Evolutionary conservation across 2,329 filamentous ascomycete species (phyloP).

Genomic region (Fusarium sp.): DNA sequence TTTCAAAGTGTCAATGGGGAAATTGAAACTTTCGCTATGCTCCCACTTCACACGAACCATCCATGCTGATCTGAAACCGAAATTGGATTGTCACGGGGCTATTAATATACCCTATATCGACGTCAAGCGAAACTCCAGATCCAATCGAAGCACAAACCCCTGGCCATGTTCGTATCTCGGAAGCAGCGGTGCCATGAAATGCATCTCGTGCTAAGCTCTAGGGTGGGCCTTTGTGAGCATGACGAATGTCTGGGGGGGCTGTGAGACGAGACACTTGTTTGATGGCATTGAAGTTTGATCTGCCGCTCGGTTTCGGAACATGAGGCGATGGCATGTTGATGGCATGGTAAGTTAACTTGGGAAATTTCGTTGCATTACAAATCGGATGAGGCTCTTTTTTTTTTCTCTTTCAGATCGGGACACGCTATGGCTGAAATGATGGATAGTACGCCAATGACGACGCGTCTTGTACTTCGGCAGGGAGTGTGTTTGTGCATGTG

Average conservation of each 20-base stretch:
- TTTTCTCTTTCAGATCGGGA: slow-evolving; percentile 1
- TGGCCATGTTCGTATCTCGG: neutral
- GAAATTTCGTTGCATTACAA: neutral
- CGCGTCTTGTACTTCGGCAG: slow-evolving; percentile 1
- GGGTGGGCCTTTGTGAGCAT: slow-evolving; percentile 2
- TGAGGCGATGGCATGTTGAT: neutral
- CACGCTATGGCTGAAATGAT: slow-evolving; percentile 29
- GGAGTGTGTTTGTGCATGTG: neutral
- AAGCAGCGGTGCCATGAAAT: neutral
- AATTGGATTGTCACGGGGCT: neutral
- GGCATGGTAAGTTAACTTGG: too few species aligned
- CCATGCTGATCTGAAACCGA: neutral
- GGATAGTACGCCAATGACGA: slow-evolving; percentile 18
- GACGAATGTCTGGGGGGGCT: neutral
- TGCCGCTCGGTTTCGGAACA: neutral
- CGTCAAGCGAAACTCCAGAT: neutral
- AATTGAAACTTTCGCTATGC: neutral
- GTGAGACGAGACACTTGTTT: neutral
- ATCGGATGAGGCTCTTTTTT: slow-evolving; percentile 1
- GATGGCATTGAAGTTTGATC: slow-evolving; percentile 1
- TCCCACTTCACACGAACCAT: neutral
- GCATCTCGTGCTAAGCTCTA: neutral
- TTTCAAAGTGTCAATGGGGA: neutral
- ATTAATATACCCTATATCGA: neutral
- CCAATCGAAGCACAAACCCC: neutral